Conservation (phyloP, 1,284 basidiomycete genomes). For the Heterobasidion parviporum region DNA sequence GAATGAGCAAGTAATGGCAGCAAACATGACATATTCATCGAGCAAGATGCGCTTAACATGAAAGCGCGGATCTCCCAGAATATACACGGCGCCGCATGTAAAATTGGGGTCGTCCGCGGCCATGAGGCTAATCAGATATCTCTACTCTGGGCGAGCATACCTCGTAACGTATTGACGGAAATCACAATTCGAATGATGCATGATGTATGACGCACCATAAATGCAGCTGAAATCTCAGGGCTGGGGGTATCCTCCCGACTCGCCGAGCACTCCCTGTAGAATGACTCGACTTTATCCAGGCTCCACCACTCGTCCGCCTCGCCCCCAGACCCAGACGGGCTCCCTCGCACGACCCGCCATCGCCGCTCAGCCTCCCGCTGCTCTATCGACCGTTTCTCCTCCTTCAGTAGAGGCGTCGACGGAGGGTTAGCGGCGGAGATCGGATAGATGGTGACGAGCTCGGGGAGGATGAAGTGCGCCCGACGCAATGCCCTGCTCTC, state of each 20-base stretch:
- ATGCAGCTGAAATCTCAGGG: slow-evolving; percentile 55
- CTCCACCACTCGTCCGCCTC: slow-evolving; percentile 64
- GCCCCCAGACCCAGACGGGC: slow-evolving; percentile 24
- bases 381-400: slow-evolving; percentile 66
- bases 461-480: slow-evolving; percentile 80
- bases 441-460: slow-evolving; percentile 78
- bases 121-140: too few species aligned
- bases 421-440: slow-evolving; percentile 78
- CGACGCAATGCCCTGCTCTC: slow-evolving; percentile 58
- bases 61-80: too few species aligned
- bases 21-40: too few species aligned
- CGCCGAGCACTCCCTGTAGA: slow-evolving; percentile 75
- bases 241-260: slow-evolving; percentile 69
- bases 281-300: slow-evolving; percentile 71
- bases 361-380: slow-evolving; percentile 59
- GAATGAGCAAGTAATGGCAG: too few species aligned
- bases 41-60: too few species aligned
- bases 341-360: slow-evolving; percentile 50
- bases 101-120: too few species aligned
- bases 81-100: too few species aligned
- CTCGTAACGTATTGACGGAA: not conserved
- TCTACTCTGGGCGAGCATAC: not conserved
- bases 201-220: slow-evolving; percentile 48
- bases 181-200: slow-evolving; percentile 5
- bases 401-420: slow-evolving; percentile 63